These are phyloP conservation scores for Didymella sp. DNA, from an alignment of 2,329 filamentous ascomycete species.

Conservation along the genomic window DNA sequence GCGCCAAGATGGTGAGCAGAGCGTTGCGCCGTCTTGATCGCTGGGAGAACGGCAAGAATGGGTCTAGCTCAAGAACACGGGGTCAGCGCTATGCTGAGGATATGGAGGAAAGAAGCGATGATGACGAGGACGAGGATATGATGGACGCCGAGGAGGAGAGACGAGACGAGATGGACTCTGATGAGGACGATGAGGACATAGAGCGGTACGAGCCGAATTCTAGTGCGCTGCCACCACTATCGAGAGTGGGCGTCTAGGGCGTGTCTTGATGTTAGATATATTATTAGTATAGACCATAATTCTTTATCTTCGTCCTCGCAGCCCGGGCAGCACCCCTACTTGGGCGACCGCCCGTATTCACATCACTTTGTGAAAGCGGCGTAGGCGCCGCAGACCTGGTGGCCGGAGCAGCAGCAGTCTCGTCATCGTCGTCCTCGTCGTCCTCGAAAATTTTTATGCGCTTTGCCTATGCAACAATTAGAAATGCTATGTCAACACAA, in stretches of 20 bases:
- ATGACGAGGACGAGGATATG: conserved; percentile 45
- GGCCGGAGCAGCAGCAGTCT: too few relatives aligned
- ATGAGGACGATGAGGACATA: conserved; percentile 43
- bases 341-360: too few relatives aligned
- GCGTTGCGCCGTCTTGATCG: conserved; percentile 70
- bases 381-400: too few relatives aligned
- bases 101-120: conserved; percentile 15
- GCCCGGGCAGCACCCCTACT: too few relatives aligned
- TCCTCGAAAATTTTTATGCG: too few relatives aligned
- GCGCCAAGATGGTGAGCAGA: conserved; percentile 70
- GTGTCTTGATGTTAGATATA: neutral
- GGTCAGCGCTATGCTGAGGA: conserved; percentile 10
- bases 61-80: conserved; percentile 5
- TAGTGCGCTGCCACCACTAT: neutral
- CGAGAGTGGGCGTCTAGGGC: neutral
- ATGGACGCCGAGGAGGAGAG: conserved; percentile 31
- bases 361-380: too few relatives aligned
- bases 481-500: too few relatives aligned
- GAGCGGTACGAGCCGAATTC: conserved; percentile 20
- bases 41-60: conserved; percentile 63
- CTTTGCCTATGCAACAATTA: too few relatives aligned
- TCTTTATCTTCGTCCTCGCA: too few relatives aligned
- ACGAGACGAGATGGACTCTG: conserved; percentile 42
- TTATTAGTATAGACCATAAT: too few relatives aligned
- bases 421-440: too few relatives aligned